Percentiles rank a stretch among this genome's conserved stretches.
These are phyloP conservation scores for Fragaria vesca DNA, from an alignment of 306 rosid genomes.

Conservation along the genomic window DNA sequence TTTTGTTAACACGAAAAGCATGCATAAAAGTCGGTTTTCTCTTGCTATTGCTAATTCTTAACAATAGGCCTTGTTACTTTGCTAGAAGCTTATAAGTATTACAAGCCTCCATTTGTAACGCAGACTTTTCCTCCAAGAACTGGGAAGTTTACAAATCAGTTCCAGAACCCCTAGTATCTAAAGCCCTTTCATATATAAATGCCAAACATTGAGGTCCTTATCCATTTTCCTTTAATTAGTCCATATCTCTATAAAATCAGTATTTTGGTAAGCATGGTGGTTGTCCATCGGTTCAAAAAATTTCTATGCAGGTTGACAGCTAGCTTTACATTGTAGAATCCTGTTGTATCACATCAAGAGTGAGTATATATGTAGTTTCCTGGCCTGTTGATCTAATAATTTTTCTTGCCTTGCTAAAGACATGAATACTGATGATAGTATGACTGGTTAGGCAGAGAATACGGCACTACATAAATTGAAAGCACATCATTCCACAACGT, in stretches of 20 bases:
- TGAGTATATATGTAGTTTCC: neutral
- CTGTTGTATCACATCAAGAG: neutral
- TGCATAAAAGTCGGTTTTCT: neutral
- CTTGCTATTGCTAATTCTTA: neutral
- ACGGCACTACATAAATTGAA: no score
- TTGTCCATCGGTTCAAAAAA: neutral
- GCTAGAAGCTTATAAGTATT: neutral
- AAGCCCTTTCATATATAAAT: no score
- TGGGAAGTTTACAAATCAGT: no score
- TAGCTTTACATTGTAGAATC: neutral
- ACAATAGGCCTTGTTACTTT: neutral
- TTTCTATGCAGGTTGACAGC: neutral
- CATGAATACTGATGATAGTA: neutral
- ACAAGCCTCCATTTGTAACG: neutral
- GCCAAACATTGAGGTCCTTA: neutral
- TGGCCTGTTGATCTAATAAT: neutral
- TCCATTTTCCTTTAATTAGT: neutral
- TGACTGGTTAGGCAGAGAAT: no score
- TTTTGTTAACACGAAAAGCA: neutral
- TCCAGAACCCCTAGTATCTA: no score
- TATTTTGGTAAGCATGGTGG: neutral
- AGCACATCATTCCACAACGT: no score
- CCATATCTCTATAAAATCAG: neutral
- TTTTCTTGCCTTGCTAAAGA: neutral
- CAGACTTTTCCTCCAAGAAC: no score